Evolutionary conservation across 805 yeast genomes (phyloP).

Genomic region (Citeromyces matritensis): DNA sequence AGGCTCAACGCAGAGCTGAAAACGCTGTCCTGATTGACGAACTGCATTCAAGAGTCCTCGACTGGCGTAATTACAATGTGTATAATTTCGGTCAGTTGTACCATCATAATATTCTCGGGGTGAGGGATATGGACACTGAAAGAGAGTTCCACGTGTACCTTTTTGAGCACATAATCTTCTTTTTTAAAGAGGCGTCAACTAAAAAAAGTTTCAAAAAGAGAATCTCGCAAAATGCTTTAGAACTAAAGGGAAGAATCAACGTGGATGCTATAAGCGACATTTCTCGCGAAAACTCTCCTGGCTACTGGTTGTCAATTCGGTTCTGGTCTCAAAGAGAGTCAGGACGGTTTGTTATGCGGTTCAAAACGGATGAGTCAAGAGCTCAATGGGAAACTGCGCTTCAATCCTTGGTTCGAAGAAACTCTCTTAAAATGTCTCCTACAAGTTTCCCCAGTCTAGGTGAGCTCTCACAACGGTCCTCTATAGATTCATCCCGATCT

Average conservation of each 20-base stretch:
- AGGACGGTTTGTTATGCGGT: constrained; percentile 72
- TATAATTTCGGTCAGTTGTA: constrained; percentile 75
- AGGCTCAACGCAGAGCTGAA: constrained; percentile 85
- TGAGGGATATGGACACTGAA: constrained; percentile 57
- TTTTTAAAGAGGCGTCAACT: constrained; percentile 48
- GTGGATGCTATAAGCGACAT: constrained; percentile 47
- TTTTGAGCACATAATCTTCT: constrained; percentile 53
- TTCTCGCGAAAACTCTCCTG: constrained; percentile 20
- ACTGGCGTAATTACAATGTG: constrained; percentile 85
- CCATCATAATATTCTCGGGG: constrained; percentile 57
- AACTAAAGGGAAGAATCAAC: constrained; percentile 67
- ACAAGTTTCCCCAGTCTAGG: too few species aligned
- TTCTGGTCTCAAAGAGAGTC: constrained; percentile 84
- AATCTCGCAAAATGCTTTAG: constrained; percentile 21
- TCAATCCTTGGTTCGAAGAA: too few species aligned
- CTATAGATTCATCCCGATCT: neutral
- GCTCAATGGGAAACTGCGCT: constrained; percentile 70
- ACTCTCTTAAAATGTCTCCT: constrained; percentile 11
- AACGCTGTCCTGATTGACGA: constrained; percentile 59
- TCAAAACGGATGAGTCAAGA: constrained; percentile 71
- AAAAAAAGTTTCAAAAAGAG: constrained; percentile 36
- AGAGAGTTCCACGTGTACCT: constrained; percentile 82
- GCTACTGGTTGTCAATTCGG: constrained; percentile 47
- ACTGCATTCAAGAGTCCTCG: constrained; percentile 58
- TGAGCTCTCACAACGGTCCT: too few species aligned